Conservation (phyloP, 331 rosid species). For the Prunus yedoensis region DNA sequence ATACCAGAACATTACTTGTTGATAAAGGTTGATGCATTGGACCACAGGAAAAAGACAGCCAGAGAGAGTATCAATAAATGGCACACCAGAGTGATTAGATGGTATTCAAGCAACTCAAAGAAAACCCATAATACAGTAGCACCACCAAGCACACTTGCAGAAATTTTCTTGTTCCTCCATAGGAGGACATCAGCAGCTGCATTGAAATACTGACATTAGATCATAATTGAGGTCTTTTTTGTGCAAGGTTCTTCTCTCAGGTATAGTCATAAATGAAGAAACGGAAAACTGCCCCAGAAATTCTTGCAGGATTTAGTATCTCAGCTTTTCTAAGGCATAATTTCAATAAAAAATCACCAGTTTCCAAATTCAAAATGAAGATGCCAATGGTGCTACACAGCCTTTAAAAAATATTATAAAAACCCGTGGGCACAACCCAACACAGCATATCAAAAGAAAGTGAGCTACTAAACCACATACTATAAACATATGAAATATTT, state of each 20-base stretch:
- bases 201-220: conserved; percentile 25
- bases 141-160: conserved; percentile 61
- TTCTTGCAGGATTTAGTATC: background rate
- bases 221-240: background rate
- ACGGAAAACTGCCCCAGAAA: background rate
- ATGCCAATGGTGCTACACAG: background rate
- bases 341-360: background rate
- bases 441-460: background rate
- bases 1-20: conserved; percentile 53
- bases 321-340: background rate
- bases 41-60: conserved; percentile 61
- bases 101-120: conserved; percentile 74
- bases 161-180: conserved; percentile 77
- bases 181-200: conserved; percentile 94
- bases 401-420: too few species aligned
- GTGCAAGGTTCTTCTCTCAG: background rate
- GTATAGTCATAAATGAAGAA: background rate
- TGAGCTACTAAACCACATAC: background rate
- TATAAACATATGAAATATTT: background rate
- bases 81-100: conserved; percentile 68
- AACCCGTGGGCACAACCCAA: background rate
- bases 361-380: background rate
- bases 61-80: conserved; percentile 55
- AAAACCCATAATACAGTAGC: conserved; percentile 75
- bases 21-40: conserved; percentile 64